phyloP scores from a whole-genome alignment of 106 monocot genomes.

The Cymbidium sinense region DNA sequence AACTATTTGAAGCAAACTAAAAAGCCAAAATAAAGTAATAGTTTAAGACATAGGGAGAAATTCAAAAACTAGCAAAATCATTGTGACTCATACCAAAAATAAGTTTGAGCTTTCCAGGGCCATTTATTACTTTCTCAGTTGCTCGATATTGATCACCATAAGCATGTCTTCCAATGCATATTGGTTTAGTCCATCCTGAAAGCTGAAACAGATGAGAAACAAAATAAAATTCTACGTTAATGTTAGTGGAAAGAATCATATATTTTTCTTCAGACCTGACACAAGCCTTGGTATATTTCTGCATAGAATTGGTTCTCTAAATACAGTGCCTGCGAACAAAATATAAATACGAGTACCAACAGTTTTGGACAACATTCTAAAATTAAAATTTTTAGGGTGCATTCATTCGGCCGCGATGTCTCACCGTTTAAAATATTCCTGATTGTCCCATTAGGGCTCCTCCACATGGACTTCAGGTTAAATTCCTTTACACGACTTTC shows the following conservation, averaged over 20 bases:
- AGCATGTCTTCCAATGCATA: slow-evolving; percentile 98
- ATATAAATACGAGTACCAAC: not conserved
- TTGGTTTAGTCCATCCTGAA: slow-evolving; percentile 87
- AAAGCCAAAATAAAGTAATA: not conserved
- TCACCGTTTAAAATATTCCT: slow-evolving; percentile 93
- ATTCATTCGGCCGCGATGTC: not conserved
- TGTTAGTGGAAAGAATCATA: slow-evolving; percentile 1
- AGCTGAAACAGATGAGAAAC: slow-evolving; percentile 5
- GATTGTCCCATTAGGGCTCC: slow-evolving; percentile 92
- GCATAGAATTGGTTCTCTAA: slow-evolving; percentile 95
- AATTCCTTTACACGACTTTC: slow-evolving; percentile 86
- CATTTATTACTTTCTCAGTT: slow-evolving; percentile 73
- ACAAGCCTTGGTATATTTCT: slow-evolving; percentile 83
- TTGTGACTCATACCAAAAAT: slow-evolving; percentile 52
- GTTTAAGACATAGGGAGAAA: not conserved
- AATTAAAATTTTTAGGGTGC: not conserved
- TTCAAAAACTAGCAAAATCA: not conserved
- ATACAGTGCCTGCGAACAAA: slow-evolving; percentile 66
- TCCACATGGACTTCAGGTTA: slow-evolving; percentile 93
- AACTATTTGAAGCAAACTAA: not conserved
- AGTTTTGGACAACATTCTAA: not conserved
- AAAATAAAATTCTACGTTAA: not conserved
- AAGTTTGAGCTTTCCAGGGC: slow-evolving; percentile 87
- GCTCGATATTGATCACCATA: slow-evolving; percentile 96
- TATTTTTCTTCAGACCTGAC: slow-evolving; percentile 38